These are phyloP conservation scores for Saussurea involucrata DNA, from an alignment of 129 eudicot genomes.

Conservation along the genomic window DNA sequence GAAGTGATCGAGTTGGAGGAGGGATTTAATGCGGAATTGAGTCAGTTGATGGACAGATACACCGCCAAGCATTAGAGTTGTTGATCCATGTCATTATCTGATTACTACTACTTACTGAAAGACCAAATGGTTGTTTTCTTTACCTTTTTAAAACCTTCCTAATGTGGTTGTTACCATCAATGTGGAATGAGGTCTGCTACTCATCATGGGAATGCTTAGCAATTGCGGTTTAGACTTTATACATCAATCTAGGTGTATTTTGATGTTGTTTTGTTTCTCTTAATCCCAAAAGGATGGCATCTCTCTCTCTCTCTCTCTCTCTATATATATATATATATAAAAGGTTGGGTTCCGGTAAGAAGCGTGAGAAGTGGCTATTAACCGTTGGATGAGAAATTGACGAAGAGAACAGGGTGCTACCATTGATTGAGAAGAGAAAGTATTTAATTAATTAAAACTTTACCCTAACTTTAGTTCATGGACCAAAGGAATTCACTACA, in stretches of 20 bases:
- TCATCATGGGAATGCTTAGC: not conserved
- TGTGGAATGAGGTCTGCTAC: not conserved
- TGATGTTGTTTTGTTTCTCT: not conserved
- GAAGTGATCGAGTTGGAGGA: conserved; percentile 60
- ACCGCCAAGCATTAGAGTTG: conserved; percentile 29
- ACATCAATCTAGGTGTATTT: not conserved
- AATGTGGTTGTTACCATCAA: not conserved
- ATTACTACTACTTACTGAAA: not conserved
- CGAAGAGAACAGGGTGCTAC: not conserved
- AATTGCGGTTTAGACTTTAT: not conserved
- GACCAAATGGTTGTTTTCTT: not conserved
- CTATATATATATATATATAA: not conserved
- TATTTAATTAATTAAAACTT: not conserved
- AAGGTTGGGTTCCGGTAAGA: too few relatives aligned
- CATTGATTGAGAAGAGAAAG: not conserved
- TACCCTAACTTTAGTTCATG: not conserved
- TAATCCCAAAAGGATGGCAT: not conserved
- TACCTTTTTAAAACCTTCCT: not conserved
- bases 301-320: too few relatives aligned
- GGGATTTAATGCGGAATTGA: conserved; percentile 44
- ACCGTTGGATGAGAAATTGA: too few relatives aligned
- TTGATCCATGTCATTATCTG: not conserved
- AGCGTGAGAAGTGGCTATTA: too few relatives aligned
- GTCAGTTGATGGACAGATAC: conserved; percentile 54
- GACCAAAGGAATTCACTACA: not conserved